Base-by-base conservation (phyloP, 345 rosid genomes). In the Odontarrhena argentea region DNA sequence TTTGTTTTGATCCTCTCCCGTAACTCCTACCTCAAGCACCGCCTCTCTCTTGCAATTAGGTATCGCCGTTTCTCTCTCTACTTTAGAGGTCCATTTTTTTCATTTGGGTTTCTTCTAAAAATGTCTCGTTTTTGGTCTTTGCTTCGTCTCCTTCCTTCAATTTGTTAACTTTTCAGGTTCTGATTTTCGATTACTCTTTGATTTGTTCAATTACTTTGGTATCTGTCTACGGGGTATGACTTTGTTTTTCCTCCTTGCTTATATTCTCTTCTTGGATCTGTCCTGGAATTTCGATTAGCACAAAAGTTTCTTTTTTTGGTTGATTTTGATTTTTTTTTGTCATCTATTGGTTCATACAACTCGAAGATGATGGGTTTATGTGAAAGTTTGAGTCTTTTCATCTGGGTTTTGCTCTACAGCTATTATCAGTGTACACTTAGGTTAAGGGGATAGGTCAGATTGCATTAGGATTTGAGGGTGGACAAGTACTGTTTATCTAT, bases 71-170 rank as follows among this genome's bases (percentile, higher is more conserved):
- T 62, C 69, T 46, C 1, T 6, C 11, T 26, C 6, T 22, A 18
- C 22, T 18, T 18, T 18, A 18, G 22, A 18, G 22, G 22, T 18
- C 22, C 22, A 18, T 14, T 34, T 14, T 22, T 2, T 51, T 53
- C 18, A 14, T 67, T 55, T 45, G n/a, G 68, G 74, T 24, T 55
- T 60, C 38, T 35, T 55, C 34, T 67, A 12, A 68, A 67, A 40
- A 9, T 47, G 42, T 55, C 34, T 37, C 57, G 35, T 61, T 74
- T 70, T 51, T 34, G 6, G 0, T 34, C 26, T 57, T 50, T 5
- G 12, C 25, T 54, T 6, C 7, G 6, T 32, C 6, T 32, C 7
- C 7, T 32, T 5, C 36, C 36, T 32, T 24, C 37, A 60, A 44
- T 60, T 55, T 3, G 9, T 66, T 22, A 7, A 43, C 45, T 53